These are phyloP conservation scores for Penicillium crustosum DNA, from an alignment of 2,329 filamentous ascomycete species.

Conservation along the genomic window DNA sequence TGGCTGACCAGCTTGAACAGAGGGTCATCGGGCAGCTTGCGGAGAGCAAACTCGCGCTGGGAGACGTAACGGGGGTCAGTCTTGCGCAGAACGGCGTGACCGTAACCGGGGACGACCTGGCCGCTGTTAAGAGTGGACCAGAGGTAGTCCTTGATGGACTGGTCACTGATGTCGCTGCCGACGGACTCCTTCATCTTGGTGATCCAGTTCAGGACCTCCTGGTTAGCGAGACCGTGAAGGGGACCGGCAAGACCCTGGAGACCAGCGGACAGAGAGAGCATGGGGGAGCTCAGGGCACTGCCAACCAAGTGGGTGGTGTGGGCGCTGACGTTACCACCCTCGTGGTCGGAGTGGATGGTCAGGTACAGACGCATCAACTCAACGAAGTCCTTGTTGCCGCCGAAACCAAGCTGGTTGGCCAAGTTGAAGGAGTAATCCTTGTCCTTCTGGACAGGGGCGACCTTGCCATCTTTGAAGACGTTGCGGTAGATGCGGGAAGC, in stretches of 20 bases:
- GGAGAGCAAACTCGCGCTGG: constrained; percentile 93
- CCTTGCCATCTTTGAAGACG: constrained; percentile 99
- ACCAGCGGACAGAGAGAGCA: constrained; percentile 93
- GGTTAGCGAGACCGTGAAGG: constrained; percentile 98
- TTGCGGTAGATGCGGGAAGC: constrained; percentile 99
- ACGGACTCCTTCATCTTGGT: constrained; percentile 96
- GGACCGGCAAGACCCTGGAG: constrained; percentile 97
- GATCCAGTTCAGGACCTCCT: constrained; percentile 99
- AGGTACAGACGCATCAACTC: constrained; percentile 99
- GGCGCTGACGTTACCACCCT: constrained; percentile 97
- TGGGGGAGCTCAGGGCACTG: constrained; percentile 92
- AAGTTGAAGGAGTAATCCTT: constrained; percentile 99
- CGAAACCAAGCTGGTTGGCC: constrained; percentile 98
- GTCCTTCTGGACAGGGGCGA: constrained; percentile 92
- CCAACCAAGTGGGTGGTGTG: constrained; percentile 99
- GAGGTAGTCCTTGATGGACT: constrained; percentile 97
- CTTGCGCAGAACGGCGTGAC: constrained; percentile 98
- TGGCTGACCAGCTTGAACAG: constrained; percentile 99
- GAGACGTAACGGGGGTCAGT: constrained; percentile 98
- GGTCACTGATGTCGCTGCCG: constrained; percentile 92
- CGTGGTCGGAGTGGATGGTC: constrained; percentile 99
- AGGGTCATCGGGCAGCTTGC: constrained; percentile 92
- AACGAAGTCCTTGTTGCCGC: constrained; percentile 91
- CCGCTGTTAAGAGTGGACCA: constrained; percentile 95
- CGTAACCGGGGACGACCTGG: constrained; percentile 96